Evolutionary conservation across 1,284 basidiomycete species (phyloP).

Genomic region (Apiotrichum sp.): DNA sequence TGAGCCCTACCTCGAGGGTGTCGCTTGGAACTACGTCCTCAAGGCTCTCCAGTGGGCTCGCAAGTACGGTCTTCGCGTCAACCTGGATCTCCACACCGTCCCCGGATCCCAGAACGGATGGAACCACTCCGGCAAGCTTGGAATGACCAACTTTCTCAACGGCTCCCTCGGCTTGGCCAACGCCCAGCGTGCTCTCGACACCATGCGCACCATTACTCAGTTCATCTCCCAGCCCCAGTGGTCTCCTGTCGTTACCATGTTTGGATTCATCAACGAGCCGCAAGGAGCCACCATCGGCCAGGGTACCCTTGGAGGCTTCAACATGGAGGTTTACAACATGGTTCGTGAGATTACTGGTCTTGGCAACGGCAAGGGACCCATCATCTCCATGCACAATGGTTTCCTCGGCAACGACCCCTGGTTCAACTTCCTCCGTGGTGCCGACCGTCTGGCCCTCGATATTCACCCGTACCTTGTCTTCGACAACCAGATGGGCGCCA

Average conservation of each 20-base stretch:
- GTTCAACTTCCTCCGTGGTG: slow-evolving; percentile 62
- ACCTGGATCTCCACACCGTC: slow-evolving; percentile 75
- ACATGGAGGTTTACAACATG: slow-evolving; percentile 68
- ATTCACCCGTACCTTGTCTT: slow-evolving; percentile 42
- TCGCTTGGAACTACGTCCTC: slow-evolving; percentile 67
- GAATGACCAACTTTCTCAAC: slow-evolving; percentile 57
- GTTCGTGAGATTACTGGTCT: slow-evolving; percentile 70
- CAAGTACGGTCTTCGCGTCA: slow-evolving; percentile 84
- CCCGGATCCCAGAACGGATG: slow-evolving; percentile 66
- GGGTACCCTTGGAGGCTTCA: slow-evolving; percentile 47
- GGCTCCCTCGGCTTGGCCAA: slow-evolving; percentile 72
- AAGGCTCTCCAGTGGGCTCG: slow-evolving; percentile 73
- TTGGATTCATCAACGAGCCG: slow-evolving; percentile 47
- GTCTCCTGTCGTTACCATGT: slow-evolving; percentile 71
- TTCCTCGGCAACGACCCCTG: slow-evolving; percentile 61
- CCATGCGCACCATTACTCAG: slow-evolving; percentile 77
- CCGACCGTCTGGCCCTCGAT: slow-evolving; percentile 68
- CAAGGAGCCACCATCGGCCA: slow-evolving; percentile 30
- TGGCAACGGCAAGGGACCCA: slow-evolving; percentile 74
- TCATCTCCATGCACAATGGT: slow-evolving; percentile 73
- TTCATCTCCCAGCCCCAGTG: slow-evolving; percentile 88
- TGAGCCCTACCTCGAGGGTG: slow-evolving; percentile 71
- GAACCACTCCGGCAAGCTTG: slow-evolving; percentile 51
- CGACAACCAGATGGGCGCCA: slow-evolving; percentile 9
- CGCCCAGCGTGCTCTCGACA: slow-evolving; percentile 78